Percentiles rank a stretch among this genome's conserved stretches.
These are phyloP conservation scores for Vitis labrusca DNA, from an alignment of 164 flowering plant species.

Conservation along the genomic window DNA sequence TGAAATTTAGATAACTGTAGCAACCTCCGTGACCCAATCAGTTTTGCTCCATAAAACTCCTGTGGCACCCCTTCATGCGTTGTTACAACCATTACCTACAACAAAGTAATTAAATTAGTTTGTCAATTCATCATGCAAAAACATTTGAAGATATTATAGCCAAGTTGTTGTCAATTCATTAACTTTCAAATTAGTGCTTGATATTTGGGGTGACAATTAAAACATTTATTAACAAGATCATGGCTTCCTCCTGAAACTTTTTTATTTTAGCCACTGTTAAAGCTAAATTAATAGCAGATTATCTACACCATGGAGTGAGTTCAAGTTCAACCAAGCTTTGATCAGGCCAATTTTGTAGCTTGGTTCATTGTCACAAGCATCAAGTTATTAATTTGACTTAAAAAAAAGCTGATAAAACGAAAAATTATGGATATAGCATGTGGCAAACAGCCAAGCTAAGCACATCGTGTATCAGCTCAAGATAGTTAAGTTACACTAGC, in stretches of 20 bases:
- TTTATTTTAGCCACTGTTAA: not conserved
- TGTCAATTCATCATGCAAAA: not conserved
- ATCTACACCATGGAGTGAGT: not conserved
- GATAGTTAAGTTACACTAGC: not conserved
- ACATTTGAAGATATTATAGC: not conserved
- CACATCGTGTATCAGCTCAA: not conserved
- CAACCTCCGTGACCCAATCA: slow-evolving; percentile 89
- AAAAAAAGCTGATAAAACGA: not conserved
- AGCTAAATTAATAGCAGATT: not conserved
- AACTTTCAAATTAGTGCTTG: too few relatives aligned
- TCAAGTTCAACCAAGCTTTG: not conserved
- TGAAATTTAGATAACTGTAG: slow-evolving; percentile 1
- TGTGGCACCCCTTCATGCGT: slow-evolving; percentile 97
- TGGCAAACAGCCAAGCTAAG: too few relatives aligned
- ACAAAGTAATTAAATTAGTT: slow-evolving; percentile 11
- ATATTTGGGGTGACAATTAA: not conserved
- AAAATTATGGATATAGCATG: not conserved
- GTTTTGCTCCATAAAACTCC: slow-evolving; percentile 93
- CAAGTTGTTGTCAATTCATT: too few relatives aligned
- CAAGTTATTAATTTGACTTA: not conserved
- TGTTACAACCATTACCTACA: slow-evolving; percentile 95
- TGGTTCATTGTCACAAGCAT: not conserved
- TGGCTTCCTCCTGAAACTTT: not conserved
- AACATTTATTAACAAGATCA: not conserved
- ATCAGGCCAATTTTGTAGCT: not conserved